Conservation (phyloP, 495 filamentous ascomycete species). For the Astrothelium subdiscretum region DNA sequence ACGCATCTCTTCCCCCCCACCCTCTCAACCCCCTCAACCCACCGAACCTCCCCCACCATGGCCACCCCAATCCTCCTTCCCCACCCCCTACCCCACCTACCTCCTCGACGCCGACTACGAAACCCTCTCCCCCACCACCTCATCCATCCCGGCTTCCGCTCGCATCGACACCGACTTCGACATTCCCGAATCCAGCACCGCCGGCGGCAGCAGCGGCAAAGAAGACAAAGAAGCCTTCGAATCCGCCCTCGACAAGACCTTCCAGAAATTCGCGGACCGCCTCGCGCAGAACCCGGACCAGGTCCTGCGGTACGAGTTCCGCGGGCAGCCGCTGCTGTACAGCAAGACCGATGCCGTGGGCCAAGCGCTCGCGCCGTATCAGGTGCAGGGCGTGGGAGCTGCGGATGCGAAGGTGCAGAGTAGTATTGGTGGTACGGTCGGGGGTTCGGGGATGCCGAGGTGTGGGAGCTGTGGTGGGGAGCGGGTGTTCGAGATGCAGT, state of each 20-base stretch:
- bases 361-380: constrained; percentile 37
- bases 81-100: constrained; percentile 58
- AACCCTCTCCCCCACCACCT: constrained; percentile 46
- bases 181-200: constrained; percentile 27
- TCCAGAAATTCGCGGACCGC: constrained; percentile 83
- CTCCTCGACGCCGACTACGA: constrained; percentile 93
- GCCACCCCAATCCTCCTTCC: constrained; percentile 54
- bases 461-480: constrained; percentile 63
- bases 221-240: constrained; percentile 79
- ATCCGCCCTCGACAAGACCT: constrained; percentile 69
- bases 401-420: constrained; percentile 20
- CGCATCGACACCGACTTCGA: constrained; percentile 46
- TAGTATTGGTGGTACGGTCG: constrained; percentile 14
- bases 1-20: constrained; percentile 35
- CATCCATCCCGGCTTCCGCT: constrained; percentile 29
- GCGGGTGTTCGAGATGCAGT: constrained; percentile 83
- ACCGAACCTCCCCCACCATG: constrained; percentile 48
- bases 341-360: constrained; percentile 63
- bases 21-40: constrained; percentile 27
- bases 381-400: constrained; percentile 17
- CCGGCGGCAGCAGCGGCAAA: constrained; percentile 38
- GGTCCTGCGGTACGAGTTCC: constrained; percentile 83
- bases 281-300: constrained; percentile 89
- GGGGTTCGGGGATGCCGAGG: constrained; percentile 45
- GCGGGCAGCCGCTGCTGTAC: constrained; percentile 71